Evolutionary conservation across 1,284 basidiomycete genomes (phyloP), one percentile per base, ranked within the genome.

Genomic region (Malassezia restricta): DNA sequence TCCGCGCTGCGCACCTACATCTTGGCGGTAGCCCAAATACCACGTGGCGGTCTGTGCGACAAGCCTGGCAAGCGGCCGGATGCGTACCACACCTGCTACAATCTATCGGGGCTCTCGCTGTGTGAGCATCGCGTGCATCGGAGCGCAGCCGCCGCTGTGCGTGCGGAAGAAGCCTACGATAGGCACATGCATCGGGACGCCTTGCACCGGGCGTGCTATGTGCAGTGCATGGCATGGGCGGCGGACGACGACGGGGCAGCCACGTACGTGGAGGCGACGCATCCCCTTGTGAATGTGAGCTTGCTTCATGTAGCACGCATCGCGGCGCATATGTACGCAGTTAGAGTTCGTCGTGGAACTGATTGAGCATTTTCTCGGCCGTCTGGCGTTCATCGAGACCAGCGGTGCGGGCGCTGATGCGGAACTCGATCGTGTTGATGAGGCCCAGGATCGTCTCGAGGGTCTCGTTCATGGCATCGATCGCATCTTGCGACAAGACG

Each of bases 1-100:
- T 76, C 78, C 27, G 87, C 87, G 0, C 74, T 96, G 20, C 89
- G 96, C 68, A 82, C 87, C 64, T 98, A 88, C 69, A 80, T 95
- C 43, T 77, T 95, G 3, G 80, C 83, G 51, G 87, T 86, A 6
- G 88, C 84, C 0, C 94, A 98, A 69, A 52, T 40, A 6, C 12
- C 47, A 3, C 43, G 58, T 8, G 91, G 90, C 11, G 92, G 92
- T 8, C 75, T 98, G 47, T 78, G 89, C 9, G 92, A 98, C 73
- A 98, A 98, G 72, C 94, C 92, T 8, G 86, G 86, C 41, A 95
- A 94, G 84, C 86, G 73, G 39, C 59, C 69, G 1, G 71, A 73
- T 41, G 67, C 67, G 12, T 73, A 73, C 49, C 71, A 73, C 44
- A 73, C 70, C n/a, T 68, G 64, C 56, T 71, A 73, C 65, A 73